These are phyloP conservation scores for Citrus reticulata DNA, from an alignment of 345 rosid genomes.

Conservation along the genomic window DNA sequence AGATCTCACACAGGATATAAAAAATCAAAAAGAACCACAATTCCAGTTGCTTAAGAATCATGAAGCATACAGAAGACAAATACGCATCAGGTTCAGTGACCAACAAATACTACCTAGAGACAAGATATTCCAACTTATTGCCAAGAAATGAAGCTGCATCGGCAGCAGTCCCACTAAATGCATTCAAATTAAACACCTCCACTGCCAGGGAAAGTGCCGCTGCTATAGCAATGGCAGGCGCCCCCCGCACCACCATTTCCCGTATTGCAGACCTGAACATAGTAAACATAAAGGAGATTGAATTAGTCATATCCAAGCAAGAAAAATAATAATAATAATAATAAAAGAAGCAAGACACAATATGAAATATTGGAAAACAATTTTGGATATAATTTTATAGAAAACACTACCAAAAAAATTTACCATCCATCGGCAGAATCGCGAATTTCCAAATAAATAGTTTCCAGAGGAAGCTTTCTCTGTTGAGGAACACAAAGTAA, in stretches of 20 bases:
- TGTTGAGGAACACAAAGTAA: slow-evolving; percentile 20
- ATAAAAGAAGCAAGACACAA: too few species aligned
- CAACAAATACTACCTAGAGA: slow-evolving; percentile 53
- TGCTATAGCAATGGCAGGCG: slow-evolving; percentile 96
- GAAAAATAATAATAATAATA: too few species aligned
- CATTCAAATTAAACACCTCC: slow-evolving; percentile 58
- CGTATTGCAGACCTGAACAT: slow-evolving; percentile 66
- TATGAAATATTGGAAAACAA: not conserved
- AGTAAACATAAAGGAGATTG: too few species aligned
- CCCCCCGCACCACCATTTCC: slow-evolving; percentile 98
- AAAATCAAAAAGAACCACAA: not conserved
- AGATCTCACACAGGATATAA: not conserved
- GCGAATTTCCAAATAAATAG: slow-evolving; percentile 53
- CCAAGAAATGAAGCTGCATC: slow-evolving; percentile 59
- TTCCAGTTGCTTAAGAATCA: not conserved
- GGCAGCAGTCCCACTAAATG: slow-evolving; percentile 45
- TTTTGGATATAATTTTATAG: not conserved
- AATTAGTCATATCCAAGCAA: too few species aligned
- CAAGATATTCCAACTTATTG: slow-evolving; percentile 72
- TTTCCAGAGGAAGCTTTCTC: slow-evolving; percentile 90
- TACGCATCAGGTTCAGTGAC: not conserved
- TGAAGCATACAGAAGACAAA: not conserved
- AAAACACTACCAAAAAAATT: not conserved
- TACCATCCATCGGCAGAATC: slow-evolving; percentile 84
- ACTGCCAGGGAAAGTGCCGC: slow-evolving; percentile 93